Conservation (phyloP, 176 grass and related monocot species). For the Areca catechu region DNA sequence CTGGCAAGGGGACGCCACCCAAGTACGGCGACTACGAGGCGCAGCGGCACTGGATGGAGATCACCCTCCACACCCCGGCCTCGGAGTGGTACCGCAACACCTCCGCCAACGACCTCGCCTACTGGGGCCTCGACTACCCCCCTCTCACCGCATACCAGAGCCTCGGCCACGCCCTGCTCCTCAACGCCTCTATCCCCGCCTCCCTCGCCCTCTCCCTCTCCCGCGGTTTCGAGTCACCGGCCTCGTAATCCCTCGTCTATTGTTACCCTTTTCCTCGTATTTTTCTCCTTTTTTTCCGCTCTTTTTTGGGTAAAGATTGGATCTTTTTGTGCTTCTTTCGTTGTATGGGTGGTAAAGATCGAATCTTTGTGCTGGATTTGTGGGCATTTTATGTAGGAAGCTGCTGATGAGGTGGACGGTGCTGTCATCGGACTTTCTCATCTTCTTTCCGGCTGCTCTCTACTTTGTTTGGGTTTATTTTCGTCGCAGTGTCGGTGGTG, state of each 20-base stretch:
- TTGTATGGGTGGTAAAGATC: neutral
- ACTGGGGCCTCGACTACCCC: conserved; percentile 97
- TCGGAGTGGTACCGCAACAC: conserved; percentile 80
- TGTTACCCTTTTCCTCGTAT: neutral
- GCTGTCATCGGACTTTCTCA: conserved; percentile 54
- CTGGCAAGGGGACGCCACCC: conserved; percentile 50
- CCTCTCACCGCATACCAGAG: conserved; percentile 96
- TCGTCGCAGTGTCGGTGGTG: conserved; percentile 14
- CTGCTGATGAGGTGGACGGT: conserved; percentile 82
- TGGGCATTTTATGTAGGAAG: conserved; percentile 38
- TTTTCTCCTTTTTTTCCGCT: no score
- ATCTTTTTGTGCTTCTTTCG: no score
- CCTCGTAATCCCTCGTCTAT: conserved; percentile 32
- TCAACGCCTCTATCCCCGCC: conserved; percentile 66
- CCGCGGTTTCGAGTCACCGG: conserved; percentile 59
- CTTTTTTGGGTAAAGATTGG: no score
- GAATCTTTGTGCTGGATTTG: neutral
- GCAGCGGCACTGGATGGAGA: conserved; percentile 99
- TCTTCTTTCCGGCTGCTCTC: conserved; percentile 63
- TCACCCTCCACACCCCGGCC: conserved; percentile 64
- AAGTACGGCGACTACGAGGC: conserved; percentile 97
- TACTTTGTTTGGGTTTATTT: conserved; percentile 64
- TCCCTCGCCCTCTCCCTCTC: conserved; percentile 55
- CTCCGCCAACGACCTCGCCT: conserved; percentile 66
- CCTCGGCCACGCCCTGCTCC: conserved; percentile 51